These are phyloP conservation scores for Aspergillus bridgeri DNA, from an alignment of 495 filamentous ascomycete genomes.

Conservation along the genomic window DNA sequence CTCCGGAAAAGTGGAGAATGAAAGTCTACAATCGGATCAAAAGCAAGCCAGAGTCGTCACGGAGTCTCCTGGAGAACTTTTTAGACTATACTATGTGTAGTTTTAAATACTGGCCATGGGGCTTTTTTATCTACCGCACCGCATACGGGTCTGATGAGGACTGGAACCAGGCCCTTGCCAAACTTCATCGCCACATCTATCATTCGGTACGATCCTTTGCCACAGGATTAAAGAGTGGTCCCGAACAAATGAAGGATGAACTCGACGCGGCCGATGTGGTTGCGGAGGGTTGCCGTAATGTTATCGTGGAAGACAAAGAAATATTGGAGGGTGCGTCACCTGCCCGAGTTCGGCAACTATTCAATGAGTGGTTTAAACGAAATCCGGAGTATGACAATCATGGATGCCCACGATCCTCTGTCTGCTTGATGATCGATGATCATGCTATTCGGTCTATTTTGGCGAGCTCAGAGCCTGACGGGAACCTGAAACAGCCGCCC, in stretches of 20 bases:
- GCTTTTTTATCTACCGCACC: neutral
- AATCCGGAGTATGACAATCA: neutral
- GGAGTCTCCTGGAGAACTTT: neutral
- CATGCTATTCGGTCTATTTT: neutral
- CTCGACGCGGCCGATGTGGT: neutral
- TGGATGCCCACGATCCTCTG: neutral
- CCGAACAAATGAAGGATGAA: neutral
- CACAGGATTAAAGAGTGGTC: no score
- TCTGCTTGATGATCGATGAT: neutral
- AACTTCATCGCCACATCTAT: neutral
- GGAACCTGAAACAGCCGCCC: neutral
- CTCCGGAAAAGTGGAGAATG: neutral
- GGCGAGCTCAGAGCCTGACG: neutral
- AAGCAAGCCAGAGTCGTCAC: neutral
- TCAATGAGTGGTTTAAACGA: neutral
- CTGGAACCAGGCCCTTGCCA: neutral
- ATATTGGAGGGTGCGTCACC: neutral
- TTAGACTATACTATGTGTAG: neutral
- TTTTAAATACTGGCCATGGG: neutral
- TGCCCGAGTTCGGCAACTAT: neutral
- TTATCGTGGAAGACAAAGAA: neutral
- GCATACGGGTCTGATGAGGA: neutral
- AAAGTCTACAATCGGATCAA: neutral
- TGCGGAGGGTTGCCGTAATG: neutral
- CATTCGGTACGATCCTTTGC: neutral